Percentiles rank a stretch among this genome's conserved stretches.
These are phyloP conservation scores for Tylopilus felleus DNA, from an alignment of 768 basidiomycete genomes.

Conservation along the genomic window DNA sequence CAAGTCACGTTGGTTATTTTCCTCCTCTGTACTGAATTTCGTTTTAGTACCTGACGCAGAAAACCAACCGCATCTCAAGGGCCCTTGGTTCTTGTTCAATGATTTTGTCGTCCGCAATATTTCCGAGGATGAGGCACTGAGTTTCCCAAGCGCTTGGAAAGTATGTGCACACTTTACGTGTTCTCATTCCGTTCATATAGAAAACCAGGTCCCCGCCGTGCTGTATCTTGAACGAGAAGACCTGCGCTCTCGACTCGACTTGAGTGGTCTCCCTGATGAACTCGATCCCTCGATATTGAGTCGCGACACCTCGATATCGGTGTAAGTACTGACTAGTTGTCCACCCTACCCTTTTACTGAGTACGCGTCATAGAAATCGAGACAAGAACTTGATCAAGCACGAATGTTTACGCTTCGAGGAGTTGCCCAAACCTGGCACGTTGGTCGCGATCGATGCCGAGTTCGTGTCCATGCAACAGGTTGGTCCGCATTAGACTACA, in stretches of 20 bases:
- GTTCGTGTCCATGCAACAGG: conserved; percentile 96
- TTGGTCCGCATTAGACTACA: conserved; percentile 21
- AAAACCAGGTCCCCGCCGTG: conserved; percentile 74
- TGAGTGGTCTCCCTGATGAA: conserved; percentile 56
- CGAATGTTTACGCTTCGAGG: conserved; percentile 62
- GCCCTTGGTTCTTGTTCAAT: conserved; percentile 93
- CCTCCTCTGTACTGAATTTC: not conserved
- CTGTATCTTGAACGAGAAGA: conserved; percentile 85
- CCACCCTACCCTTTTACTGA: not conserved
- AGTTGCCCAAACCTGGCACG: conserved; percentile 83
- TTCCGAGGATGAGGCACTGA: conserved; percentile 80
- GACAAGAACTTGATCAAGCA: conserved; percentile 75
- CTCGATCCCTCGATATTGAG: conserved; percentile 75
- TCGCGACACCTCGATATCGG: conserved; percentile 84
- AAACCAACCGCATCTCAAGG: conserved; percentile 34
- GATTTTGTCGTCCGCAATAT: conserved; percentile 90
- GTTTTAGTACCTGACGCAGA: conserved; percentile 68
- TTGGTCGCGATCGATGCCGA: conserved; percentile 96
- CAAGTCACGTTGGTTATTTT: conserved; percentile 18
- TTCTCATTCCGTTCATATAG: conserved; percentile 6
- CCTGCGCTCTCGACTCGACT: conserved; percentile 54
- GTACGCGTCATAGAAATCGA: conserved; percentile 55
- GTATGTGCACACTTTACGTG: conserved; percentile 37
- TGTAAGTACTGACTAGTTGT: conserved; percentile 46
- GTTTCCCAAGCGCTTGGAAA: conserved; percentile 92